Base-by-base conservation (phyloP, 805 yeast genomes). In the Monosporozyma siamensis region DNA sequence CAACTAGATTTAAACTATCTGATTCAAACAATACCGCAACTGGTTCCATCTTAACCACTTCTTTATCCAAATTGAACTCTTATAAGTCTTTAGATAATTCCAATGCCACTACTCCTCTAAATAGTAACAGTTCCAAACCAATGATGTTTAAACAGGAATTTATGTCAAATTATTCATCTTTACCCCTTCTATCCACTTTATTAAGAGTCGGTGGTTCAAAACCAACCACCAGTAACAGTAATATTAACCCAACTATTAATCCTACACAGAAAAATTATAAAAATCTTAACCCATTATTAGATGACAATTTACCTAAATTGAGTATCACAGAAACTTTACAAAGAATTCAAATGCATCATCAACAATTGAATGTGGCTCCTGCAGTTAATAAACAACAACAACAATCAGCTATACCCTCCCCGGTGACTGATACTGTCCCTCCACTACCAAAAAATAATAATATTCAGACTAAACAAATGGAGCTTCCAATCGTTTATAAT, bases 81-180 rank as follows among this genome's bases (percentile, higher is more conserved):
- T 30, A 45, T 27, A 52, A 56, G n/a, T n/a, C n/a, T 7, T 44
- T 55, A 23, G 44, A 48, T 2, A 47, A 50, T 31, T 26, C 37
- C 15, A 34, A 9, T 48, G 47, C 37, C 43, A 56, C 6, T n/a
- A 40, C 48, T n/a, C n/a, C n/a, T n/a, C n/a, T n/a, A n/a, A n/a
- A n/a, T n/a, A n/a, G n/a, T 3, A 29, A 15, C 15, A 17, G 47
- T 25, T 4, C 34, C 40, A 27, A 34, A 8, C 63, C 63, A 12
- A 54, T 54, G 42, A 58, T 59, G 63, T 44, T 58, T 4, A 59
- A 54, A 40, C 54, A 55, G 2, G 63, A 58, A 39, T 58, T 53
- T 42, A 43, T 55, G 22, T 40, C 52, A 10, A 49, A 48, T n/a
- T 46, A 47, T 35, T 38, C 48, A 3, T 41, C 54, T 10, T 14